A percentile compares a stretch with the other conserved stretches of the same genome.
phyloP scores from a whole-genome alignment of 805 yeast species.

The Isabelozyma heimii region DNA sequence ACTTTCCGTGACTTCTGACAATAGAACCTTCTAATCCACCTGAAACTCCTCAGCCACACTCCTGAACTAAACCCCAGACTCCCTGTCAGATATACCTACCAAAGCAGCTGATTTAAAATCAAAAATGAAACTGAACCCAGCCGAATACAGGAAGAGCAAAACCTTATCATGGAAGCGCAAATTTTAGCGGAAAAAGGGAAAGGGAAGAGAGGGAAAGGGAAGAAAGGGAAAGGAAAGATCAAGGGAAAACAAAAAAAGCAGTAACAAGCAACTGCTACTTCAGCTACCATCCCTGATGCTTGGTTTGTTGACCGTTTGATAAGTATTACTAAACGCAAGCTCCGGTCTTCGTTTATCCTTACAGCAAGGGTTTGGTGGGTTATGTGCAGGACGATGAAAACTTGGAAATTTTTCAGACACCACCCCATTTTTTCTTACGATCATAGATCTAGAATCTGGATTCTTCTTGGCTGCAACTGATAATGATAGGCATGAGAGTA shows the following conservation, averaged over 20 bases:
- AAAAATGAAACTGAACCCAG: not conserved
- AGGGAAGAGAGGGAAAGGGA: not conserved
- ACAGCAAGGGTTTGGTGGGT: not conserved
- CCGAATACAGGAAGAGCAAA: not conserved
- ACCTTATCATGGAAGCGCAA: not conserved
- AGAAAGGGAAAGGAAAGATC: not conserved
- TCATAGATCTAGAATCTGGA: no score
- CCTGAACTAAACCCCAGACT: not conserved
- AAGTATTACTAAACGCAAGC: not conserved
- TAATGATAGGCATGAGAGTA: not conserved
- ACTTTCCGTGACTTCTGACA: no score
- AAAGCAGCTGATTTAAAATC: not conserved
- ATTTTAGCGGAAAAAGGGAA: not conserved
- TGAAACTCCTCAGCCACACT: not conserved
- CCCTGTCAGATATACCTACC: not conserved
- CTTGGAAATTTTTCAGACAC: not conserved
- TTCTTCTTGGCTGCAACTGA: not conserved
- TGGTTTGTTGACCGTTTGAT: no score
- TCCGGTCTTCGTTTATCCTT: not conserved
- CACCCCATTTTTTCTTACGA: no score
- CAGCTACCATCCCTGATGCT: no score
- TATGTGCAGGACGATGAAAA: not conserved
- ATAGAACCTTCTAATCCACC: no score
- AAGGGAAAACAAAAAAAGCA: not conserved
- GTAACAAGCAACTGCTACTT: not conserved